phyloP scores from a whole-genome alignment of 2,329 filamentous ascomycete genomes.

The Pseudogymnoascus sp. region DNA sequence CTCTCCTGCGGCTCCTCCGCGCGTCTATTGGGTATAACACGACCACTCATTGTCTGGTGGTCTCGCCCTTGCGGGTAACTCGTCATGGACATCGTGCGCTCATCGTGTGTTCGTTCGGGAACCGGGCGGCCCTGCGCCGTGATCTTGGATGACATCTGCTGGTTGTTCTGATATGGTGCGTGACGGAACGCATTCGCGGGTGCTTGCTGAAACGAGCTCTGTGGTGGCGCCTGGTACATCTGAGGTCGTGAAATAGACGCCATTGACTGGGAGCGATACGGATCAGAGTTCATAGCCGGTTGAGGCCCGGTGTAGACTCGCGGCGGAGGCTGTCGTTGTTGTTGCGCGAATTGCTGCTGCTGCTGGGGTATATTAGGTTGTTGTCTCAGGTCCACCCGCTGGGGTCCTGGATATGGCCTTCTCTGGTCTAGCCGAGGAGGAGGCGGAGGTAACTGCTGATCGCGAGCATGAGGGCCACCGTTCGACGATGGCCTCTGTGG shows the following conservation, averaged over 20 bases:
- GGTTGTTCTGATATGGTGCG: constrained; percentile 57
- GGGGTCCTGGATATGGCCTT: constrained; percentile 64
- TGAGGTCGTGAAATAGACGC: constrained; percentile 67
- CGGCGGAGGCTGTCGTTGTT: constrained; percentile 40
- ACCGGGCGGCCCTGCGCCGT: constrained; percentile 89
- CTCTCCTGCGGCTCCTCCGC: constrained; percentile 25
- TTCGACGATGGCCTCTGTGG: constrained; percentile 29
- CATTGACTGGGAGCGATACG: constrained; percentile 88
- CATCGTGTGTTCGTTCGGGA: constrained; percentile 74
- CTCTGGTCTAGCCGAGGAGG: constrained; percentile 56
- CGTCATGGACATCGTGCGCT: constrained; percentile 94
- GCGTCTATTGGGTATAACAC: constrained; percentile 75
- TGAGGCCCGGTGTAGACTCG: constrained; percentile 53
- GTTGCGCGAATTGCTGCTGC: constrained; percentile 39
- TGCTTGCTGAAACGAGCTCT: constrained; percentile 54
- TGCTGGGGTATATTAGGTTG: constrained; percentile 29
- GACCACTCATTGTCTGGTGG: constrained; percentile 89
- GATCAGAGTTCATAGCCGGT: constrained; percentile 74
- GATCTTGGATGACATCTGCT: constrained; percentile 58
- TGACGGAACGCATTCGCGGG: constrained; percentile 73
- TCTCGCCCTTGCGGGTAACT: constrained; percentile 70
- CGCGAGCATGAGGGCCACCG: constrained; percentile 25
- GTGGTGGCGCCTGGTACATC: constrained; percentile 58
- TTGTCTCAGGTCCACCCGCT: constrained; percentile 29
- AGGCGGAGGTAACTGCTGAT: constrained; percentile 49